These are phyloP conservation scores for Colletotrichum sp. DNA, from an alignment of 2,329 filamentous ascomycete species.

Conservation along the genomic window DNA sequence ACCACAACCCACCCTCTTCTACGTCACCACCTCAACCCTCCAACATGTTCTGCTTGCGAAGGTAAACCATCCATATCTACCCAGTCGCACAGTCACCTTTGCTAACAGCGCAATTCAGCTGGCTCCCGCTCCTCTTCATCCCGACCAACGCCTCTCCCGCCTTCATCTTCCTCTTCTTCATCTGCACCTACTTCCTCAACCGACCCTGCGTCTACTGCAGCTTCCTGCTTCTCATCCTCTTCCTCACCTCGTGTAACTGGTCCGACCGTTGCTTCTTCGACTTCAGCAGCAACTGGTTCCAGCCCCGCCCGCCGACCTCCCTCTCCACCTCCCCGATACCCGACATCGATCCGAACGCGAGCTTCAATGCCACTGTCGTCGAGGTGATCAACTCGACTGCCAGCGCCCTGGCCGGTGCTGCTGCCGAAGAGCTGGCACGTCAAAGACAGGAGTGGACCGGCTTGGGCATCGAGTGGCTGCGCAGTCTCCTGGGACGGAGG, in stretches of 20 bases:
- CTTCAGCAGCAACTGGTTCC: conserved; percentile 91
- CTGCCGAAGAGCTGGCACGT: conserved; percentile 65
- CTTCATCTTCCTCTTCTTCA: conserved; percentile 88
- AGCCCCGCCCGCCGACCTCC: conserved; percentile 65
- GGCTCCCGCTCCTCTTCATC: conserved; percentile 87
- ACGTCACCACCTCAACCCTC: background rate
- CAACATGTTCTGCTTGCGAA: conserved; percentile 67
- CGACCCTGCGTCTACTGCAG: conserved; percentile 98
- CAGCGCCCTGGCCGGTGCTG: conserved; percentile 69
- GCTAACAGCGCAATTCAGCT: conserved; percentile 53
- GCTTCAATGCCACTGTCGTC: conserved; percentile 54
- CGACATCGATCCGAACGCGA: conserved; percentile 31
- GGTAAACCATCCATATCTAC: conserved; percentile 40
- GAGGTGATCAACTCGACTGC: conserved; percentile 73
- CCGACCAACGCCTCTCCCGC: conserved; percentile 84
- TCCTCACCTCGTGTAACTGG: conserved; percentile 90
- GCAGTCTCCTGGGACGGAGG: conserved; percentile 78
- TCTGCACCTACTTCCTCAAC: conserved; percentile 95
- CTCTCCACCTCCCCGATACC: conserved; percentile 30
- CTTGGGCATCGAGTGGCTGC: conserved; percentile 84
- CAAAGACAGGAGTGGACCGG: conserved; percentile 73
- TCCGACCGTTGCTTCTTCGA: conserved; percentile 93
- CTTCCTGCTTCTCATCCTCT: conserved; percentile 91
- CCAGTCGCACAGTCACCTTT: background rate
- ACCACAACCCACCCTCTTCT: background rate